Conservation (phyloP, 208 protist genomes). For the Wallacemonas sp. region DNA sequence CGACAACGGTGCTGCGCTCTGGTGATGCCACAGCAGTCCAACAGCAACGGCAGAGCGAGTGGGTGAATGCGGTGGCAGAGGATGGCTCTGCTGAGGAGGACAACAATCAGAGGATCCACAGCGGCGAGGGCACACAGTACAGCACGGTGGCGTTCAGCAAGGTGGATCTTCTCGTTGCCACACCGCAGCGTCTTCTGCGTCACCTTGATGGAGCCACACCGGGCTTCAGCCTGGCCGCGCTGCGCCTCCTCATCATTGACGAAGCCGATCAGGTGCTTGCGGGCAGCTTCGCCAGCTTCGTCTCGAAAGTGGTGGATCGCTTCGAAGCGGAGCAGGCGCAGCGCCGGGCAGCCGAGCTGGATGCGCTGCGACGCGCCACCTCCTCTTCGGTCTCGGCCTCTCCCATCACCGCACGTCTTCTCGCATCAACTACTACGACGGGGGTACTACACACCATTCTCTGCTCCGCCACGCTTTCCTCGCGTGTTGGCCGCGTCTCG, state of each 20-base stretch:
- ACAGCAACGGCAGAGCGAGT: background rate
- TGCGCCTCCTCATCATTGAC: conserved; percentile 86
- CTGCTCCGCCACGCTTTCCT: conserved; percentile 89
- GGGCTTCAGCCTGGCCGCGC: conserved; percentile 52
- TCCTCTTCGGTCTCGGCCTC: background rate
- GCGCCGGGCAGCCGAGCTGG: conserved; percentile 19
- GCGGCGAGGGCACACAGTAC: too few relatives aligned
- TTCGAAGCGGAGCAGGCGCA: conserved; percentile 58
- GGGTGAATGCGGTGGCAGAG: background rate
- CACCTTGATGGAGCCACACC: conserved; percentile 67
- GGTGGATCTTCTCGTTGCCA: conserved; percentile 80
- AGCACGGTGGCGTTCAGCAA: conserved; percentile 42
- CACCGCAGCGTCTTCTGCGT: conserved; percentile 76
- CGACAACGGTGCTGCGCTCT: background rate
- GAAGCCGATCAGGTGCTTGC: conserved; percentile 88
- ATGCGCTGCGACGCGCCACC: background rate
- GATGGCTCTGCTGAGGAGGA: conserved; percentile 10
- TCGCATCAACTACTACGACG: background rate
- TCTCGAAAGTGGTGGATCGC: conserved; percentile 76
- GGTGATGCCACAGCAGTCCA: background rate
- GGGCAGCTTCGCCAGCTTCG: conserved; percentile 75
- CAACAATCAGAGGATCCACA: background rate
- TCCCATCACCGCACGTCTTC: conserved; percentile 10
- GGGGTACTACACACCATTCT: conserved; percentile 78
- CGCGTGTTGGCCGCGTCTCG: conserved; percentile 77